Conservation (phyloP, 179 eudicot species). For the Pouteria campechiana region DNA sequence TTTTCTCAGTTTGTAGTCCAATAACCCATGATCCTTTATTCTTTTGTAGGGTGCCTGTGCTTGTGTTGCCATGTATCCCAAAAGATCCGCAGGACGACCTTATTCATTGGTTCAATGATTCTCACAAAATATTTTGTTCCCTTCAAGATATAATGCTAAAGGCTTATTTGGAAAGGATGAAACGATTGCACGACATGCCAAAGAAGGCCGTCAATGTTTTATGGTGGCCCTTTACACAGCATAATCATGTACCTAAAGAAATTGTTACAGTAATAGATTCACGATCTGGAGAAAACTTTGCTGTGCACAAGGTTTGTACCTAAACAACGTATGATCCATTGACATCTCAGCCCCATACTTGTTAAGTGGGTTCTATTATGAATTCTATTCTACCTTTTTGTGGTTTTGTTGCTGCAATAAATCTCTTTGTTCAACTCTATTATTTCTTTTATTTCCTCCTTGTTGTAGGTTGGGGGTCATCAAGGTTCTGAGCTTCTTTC, state of each 20-base stretch:
- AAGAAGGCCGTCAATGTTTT: constrained; percentile 63
- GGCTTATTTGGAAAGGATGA: constrained; percentile 44
- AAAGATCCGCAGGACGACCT: constrained; percentile 64
- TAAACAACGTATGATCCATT: too few relatives aligned
- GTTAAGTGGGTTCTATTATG: too few relatives aligned
- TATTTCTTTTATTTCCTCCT: constrained; percentile 1
- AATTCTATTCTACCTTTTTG: too few relatives aligned
- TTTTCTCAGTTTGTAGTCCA: too few relatives aligned
- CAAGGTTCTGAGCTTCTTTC: constrained; percentile 40
- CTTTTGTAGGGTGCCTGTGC: constrained; percentile 61
- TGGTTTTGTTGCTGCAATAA: too few relatives aligned
- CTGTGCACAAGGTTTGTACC: constrained; percentile 65
- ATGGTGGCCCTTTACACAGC: constrained; percentile 99
- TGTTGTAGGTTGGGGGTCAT: constrained; percentile 24
- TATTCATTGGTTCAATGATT: constrained; percentile 68
- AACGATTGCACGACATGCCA: constrained; percentile 59
- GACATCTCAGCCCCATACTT: too few relatives aligned
- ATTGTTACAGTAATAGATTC: constrained; percentile 88
- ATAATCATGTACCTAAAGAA: constrained; percentile 68
- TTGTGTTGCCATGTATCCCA: constrained; percentile 81
- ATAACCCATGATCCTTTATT: background rate
- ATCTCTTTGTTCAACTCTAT: too few relatives aligned
- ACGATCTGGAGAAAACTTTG: constrained; percentile 85
- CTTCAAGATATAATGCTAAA: constrained; percentile 54
- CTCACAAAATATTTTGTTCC: constrained; percentile 43